Evolutionary conservation across 495 filamentous ascomycete genomes (phyloP).

Genomic region (Penicillium desertorum): DNA sequence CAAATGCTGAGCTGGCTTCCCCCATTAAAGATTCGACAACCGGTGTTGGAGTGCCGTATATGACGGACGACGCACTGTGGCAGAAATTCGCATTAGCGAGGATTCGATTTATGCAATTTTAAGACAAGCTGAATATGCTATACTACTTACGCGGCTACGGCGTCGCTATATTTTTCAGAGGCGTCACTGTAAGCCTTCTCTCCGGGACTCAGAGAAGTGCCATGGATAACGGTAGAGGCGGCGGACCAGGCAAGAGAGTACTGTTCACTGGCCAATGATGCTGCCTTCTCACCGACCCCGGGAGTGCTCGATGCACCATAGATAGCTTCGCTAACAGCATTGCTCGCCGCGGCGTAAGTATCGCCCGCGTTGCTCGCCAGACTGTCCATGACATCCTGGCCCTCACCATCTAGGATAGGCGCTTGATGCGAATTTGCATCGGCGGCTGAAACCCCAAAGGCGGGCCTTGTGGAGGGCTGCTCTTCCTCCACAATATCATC

Average conservation of each 20-base stretch:
- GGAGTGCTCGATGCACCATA: conserved; percentile 41
- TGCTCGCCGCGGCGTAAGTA: conserved; percentile 51
- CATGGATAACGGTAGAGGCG: conserved; percentile 59
- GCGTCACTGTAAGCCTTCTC: conserved; percentile 53
- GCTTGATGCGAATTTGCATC: conserved; percentile 19
- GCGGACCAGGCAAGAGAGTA: conserved; percentile 57
- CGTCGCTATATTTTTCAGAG: conserved; percentile 56
- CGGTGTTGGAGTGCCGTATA: conserved; percentile 48
- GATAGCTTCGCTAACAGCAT: conserved; percentile 44
- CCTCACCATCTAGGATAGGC: conserved; percentile 50
- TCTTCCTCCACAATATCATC: conserved; percentile 35
- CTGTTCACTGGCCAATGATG: conserved; percentile 53
- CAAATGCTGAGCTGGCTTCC: conserved; percentile 52
- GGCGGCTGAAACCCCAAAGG: conserved; percentile 30
- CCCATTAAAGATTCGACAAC: conserved; percentile 45
- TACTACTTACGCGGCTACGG: conserved; percentile 59
- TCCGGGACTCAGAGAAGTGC: conserved; percentile 49
- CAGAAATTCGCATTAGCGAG: conserved; percentile 7
- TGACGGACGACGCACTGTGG: conserved; percentile 55
- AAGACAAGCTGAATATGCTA: neutral
- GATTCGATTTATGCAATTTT: neutral
- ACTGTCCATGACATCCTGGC: conserved; percentile 49
- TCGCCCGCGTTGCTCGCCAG: conserved; percentile 52
- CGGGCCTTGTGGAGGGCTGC: conserved; percentile 6
- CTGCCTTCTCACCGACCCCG: conserved; percentile 44